Conservation (phyloP, 768 basidiomycete species). For the Suillus ampliporus region DNA sequence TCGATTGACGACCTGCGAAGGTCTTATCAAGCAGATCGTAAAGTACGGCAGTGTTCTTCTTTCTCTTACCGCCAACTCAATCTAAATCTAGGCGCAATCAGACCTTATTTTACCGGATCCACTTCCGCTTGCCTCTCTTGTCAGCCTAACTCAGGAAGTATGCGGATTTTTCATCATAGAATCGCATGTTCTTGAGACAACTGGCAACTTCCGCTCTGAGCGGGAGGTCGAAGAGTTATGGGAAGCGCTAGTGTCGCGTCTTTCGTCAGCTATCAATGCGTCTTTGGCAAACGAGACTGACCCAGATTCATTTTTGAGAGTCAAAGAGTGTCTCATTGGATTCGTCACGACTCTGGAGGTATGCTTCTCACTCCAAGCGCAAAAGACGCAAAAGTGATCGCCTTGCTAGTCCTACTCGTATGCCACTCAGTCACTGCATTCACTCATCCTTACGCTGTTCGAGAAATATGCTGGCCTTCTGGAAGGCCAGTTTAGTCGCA, state of each 20-base stretch:
- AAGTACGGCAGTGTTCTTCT: slow-evolving; percentile 49
- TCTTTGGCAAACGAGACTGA: slow-evolving; percentile 77
- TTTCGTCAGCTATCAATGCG: slow-evolving; percentile 75
- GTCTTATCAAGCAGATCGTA: slow-evolving; percentile 97
- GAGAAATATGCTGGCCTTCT: slow-evolving; percentile 87
- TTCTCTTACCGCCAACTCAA: slow-evolving; percentile 20
- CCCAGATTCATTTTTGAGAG: slow-evolving; percentile 79
- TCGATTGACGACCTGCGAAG: slow-evolving; percentile 88
- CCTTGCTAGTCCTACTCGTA: slow-evolving; percentile 79
- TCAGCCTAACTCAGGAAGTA: slow-evolving; percentile 87
- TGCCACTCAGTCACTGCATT: slow-evolving; percentile 80
- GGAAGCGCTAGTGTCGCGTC: slow-evolving; percentile 80
- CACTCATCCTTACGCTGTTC: slow-evolving; percentile 86
- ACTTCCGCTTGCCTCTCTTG: slow-evolving; percentile 67
- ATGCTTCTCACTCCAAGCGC: slow-evolving; percentile 18
- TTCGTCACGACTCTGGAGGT: slow-evolving; percentile 96
- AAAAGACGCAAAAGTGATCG: slow-evolving; percentile 10
- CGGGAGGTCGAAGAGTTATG: slow-evolving; percentile 94
- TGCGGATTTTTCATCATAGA: slow-evolving; percentile 99
- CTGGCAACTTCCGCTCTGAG: slow-evolving; percentile 87
- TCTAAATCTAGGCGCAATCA: slow-evolving; percentile 81
- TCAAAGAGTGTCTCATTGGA: slow-evolving; percentile 82
- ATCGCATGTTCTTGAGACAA: slow-evolving; percentile 87
- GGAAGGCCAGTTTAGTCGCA: slow-evolving; percentile 77
- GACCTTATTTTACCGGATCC: slow-evolving; percentile 88